phyloP scores from a whole-genome alignment of 1,284 basidiomycete genomes.

The Prillingera fragicola region DNA sequence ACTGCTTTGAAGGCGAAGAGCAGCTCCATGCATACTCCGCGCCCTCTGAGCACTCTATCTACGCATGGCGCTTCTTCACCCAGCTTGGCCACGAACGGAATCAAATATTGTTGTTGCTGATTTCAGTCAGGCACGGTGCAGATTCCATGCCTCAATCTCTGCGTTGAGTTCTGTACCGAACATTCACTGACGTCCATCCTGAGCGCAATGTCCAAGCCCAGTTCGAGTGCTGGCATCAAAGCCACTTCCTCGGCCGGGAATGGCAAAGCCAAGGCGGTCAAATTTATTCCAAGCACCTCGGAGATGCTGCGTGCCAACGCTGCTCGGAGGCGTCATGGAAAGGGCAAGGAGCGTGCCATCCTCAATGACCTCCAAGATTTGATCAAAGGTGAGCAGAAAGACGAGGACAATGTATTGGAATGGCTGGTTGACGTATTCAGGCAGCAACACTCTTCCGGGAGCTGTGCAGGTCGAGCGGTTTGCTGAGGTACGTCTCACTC shows the following conservation, averaged over 20 bases:
- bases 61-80: too few relatives aligned
- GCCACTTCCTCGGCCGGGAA: background rate
- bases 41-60: too few relatives aligned
- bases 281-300: constrained; percentile 30
- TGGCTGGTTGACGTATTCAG: constrained; percentile 40
- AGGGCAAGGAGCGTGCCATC: constrained; percentile 30
- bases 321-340: constrained; percentile 20
- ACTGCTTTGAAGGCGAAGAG: too few relatives aligned
- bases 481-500: constrained; percentile 57
- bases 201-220: constrained; percentile 7
- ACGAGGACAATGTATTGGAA: background rate
- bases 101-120: too few relatives aligned
- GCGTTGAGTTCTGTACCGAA: too few relatives aligned
- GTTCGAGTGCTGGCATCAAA: background rate
- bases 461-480: constrained; percentile 81
- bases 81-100: too few relatives aligned
- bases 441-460: constrained; percentile 60
- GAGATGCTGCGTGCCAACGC: constrained; percentile 29
- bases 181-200: too few relatives aligned
- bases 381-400: constrained; percentile 22
- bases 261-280: constrained; percentile 11
- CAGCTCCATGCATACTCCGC: too few relatives aligned
- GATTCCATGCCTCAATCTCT: too few relatives aligned
- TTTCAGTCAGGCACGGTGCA: too few relatives aligned
- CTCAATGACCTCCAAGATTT: constrained; percentile 27